These are phyloP conservation scores for Fraxinus velutina DNA, from an alignment of 305 asterid genomes.

Conservation along the genomic window DNA sequence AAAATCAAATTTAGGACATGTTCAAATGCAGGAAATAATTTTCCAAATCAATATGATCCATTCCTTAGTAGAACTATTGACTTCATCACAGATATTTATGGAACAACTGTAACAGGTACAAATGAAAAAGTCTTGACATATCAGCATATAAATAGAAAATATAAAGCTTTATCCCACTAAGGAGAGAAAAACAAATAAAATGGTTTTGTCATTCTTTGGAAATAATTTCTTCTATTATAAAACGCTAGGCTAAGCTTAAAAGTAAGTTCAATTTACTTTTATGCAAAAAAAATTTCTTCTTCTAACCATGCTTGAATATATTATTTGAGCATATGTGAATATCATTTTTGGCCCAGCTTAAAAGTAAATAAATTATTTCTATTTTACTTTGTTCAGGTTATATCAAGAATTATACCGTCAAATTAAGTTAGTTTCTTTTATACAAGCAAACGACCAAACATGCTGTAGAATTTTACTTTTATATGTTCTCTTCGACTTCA, in stretches of 20 bases:
- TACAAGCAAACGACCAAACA: background rate
- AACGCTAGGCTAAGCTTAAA: background rate
- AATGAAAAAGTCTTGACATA: background rate
- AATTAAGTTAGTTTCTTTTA: background rate
- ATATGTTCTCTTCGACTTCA: background rate
- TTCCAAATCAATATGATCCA: background rate
- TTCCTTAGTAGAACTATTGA: background rate
- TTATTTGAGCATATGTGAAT: background rate
- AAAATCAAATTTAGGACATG: background rate
- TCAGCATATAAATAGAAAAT: background rate
- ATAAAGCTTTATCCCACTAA: background rate
- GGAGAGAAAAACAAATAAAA: background rate
- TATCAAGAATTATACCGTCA: background rate
- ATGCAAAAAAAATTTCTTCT: background rate
- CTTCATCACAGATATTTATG: background rate
- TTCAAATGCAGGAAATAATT: constrained; percentile 2
- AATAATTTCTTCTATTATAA: background rate
- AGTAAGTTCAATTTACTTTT: background rate
- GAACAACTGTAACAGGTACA: background rate
- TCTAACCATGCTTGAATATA: background rate
- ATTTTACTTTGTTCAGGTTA: background rate
- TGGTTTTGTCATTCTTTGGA: background rate
- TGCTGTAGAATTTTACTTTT: background rate
- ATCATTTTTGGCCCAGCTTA: background rate
- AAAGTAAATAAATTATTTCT: background rate